Evolutionary conservation across 768 basidiomycete species (phyloP), one percentile per base, ranked within the genome.

Genomic region (Boletus eberwhitei): DNA sequence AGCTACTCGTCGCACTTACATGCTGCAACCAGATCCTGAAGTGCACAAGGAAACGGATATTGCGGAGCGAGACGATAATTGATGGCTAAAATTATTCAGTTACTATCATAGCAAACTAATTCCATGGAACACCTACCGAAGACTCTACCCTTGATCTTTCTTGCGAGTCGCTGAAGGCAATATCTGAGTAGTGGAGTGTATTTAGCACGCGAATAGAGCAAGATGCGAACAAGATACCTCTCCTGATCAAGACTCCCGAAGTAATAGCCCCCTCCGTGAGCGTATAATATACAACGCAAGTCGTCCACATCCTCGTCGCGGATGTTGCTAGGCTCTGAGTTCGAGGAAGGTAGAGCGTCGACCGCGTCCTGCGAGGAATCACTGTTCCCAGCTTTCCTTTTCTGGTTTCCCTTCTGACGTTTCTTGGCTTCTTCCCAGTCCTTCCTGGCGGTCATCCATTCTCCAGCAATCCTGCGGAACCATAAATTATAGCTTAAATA

Each of bases 61-160:
- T 98, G 96, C 0, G 96, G 96, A 14, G 95, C 89, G n/a, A 95
- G 81, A 37, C 88, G 81, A 64, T 91, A 91, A 59, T 88, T 88
- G 50, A 91, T 77, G 54, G 88, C 87, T 89, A 55, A 12, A 32
- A 48, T 59, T 63, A 60, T 50, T 71, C 29, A 39, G 50, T 36
- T n/a, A 46, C 58, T 21, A 53, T 38, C 9, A 44, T 14, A 31
- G 36, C 14, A 31, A 39, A 47, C 3, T 19, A 9, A 19, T 8
- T 4, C 4, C n/a, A 46, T 36, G 17, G 29, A 55, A 22, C 21
- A 64, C 78, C 39, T 63, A 85, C 86, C 83, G 63, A 96, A 91
- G 13, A 92, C 88, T 45, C 96, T 82, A 2, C 95, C 95, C 55
- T 86, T 91, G 68, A 93, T 93, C 73, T 98, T 98, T 39, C 94